Conservation (phyloP, 2,329 filamentous ascomycete genomes). For the Fusarium agapanthi region DNA sequence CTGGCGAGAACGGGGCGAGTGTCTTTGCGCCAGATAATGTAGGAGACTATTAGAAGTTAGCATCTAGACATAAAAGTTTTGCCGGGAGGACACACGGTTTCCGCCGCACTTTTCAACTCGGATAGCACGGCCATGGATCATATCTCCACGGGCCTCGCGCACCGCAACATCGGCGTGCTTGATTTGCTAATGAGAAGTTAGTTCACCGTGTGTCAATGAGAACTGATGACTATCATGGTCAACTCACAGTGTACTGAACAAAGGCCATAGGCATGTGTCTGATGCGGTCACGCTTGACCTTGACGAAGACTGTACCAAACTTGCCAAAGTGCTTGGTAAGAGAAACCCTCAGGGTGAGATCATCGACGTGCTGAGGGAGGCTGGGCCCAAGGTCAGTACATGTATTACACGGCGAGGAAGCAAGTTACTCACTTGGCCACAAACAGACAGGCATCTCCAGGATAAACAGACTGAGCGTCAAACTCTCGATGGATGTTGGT, state of each 20-base stretch:
- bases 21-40: conserved; percentile 54
- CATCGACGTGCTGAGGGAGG: conserved; percentile 59
- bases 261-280: conserved; percentile 71
- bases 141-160: conserved; percentile 54
- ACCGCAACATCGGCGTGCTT: conserved; percentile 61
- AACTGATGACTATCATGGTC: background rate
- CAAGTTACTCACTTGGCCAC: conserved; percentile 68
- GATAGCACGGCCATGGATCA: conserved; percentile 65
- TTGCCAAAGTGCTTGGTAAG: conserved; percentile 62
- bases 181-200: conserved; percentile 51
- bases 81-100: conserved; percentile 58
- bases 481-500: conserved; percentile 25
- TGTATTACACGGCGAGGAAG: too few species aligned
- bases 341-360: conserved; percentile 60
- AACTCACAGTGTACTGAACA: conserved; percentile 67
- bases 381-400: conserved; percentile 46
- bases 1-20: conserved; percentile 49
- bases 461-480: conserved; percentile 62
- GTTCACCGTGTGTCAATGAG: background rate
- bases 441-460: conserved; percentile 68
- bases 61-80: background rate
- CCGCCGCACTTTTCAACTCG: conserved; percentile 68
- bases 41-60: conserved; percentile 54
- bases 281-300: conserved; percentile 65
- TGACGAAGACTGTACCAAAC: conserved; percentile 68